phyloP scores from a whole-genome alignment of 2,329 filamentous ascomycete species.

The Aspergillus tanneri region DNA sequence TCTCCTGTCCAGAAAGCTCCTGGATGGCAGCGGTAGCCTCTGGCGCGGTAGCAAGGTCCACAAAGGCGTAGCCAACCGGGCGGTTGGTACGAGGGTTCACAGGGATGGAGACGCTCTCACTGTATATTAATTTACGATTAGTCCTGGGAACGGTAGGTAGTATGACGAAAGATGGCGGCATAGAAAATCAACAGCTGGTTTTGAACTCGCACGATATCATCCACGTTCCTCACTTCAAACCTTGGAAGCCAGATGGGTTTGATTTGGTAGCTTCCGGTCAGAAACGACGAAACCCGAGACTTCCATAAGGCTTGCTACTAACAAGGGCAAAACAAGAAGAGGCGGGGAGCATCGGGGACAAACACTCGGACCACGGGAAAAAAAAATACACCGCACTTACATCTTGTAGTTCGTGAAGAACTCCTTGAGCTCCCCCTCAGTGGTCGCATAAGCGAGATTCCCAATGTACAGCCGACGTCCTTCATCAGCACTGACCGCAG shows the following conservation, averaged over 20 bases:
- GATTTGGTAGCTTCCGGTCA: too few relatives aligned
- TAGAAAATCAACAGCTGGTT: slow-evolving; percentile 4
- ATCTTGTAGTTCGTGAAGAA: slow-evolving; percentile 99
- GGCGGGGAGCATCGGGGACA: neutral
- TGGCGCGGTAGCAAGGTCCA: slow-evolving; percentile 89
- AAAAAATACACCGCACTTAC: slow-evolving; percentile 60
- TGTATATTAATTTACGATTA: slow-evolving; percentile 48
- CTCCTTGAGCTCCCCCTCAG: slow-evolving; percentile 99
- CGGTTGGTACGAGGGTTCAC: slow-evolving; percentile 99
- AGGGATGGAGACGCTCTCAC: slow-evolving; percentile 97
- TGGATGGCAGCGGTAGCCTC: slow-evolving; percentile 95
- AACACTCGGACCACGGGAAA: neutral
- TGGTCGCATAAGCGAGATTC: slow-evolving; percentile 99
- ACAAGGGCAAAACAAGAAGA: slow-evolving; percentile 4
- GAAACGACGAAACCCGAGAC: neutral
- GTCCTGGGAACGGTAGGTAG: slow-evolving; percentile 12
- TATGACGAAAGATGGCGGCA: neutral
- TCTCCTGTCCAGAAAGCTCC: slow-evolving; percentile 95
- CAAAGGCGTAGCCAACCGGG: slow-evolving; percentile 97
- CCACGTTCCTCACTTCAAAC: too few relatives aligned
- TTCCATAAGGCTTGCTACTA: neutral
- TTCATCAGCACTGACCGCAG: slow-evolving; percentile 95
- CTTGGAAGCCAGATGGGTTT: too few relatives aligned
- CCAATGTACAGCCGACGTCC: slow-evolving; percentile 99
- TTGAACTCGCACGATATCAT: too few relatives aligned